phyloP scores from a whole-genome alignment of 2,329 filamentous ascomycete genomes.

The Sarocladium strictum region DNA sequence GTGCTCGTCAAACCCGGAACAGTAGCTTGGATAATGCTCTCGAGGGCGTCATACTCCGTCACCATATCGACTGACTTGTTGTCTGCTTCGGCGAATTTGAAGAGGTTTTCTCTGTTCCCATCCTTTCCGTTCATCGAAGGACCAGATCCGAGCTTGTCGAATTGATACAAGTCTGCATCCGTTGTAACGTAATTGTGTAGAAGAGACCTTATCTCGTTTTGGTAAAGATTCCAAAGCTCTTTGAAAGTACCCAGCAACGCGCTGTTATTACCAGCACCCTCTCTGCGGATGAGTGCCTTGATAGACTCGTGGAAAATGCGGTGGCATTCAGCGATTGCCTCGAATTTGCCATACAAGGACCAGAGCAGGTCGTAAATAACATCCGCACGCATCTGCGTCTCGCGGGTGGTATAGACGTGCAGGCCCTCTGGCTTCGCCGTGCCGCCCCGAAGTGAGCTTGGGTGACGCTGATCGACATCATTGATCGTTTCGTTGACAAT shows the following conservation, averaged over 20 bases:
- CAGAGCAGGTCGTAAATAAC: slow-evolving; percentile 88
- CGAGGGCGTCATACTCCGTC: slow-evolving; percentile 81
- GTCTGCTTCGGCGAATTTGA: slow-evolving; percentile 82
- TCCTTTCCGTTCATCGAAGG: slow-evolving; percentile 37
- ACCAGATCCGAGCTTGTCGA: slow-evolving; percentile 44
- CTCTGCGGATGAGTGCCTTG: slow-evolving; percentile 75
- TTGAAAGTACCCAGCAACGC: slow-evolving; percentile 83
- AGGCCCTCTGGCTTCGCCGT: slow-evolving; percentile 48
- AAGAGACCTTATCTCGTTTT: slow-evolving; percentile 92
- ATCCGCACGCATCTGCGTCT: slow-evolving; percentile 72
- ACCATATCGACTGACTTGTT: slow-evolving; percentile 72
- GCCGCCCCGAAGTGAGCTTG: slow-evolving; percentile 64
- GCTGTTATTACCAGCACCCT: slow-evolving; percentile 59
- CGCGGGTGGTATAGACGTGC: slow-evolving; percentile 59
- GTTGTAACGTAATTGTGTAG: slow-evolving; percentile 95
- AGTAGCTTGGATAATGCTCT: slow-evolving; percentile 82
- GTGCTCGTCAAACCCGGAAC: slow-evolving; percentile 86
- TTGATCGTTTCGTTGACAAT: slow-evolving; percentile 93
- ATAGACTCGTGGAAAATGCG: slow-evolving; percentile 90
- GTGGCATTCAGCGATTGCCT: slow-evolving; percentile 93
- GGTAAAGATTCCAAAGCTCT: slow-evolving; percentile 95
- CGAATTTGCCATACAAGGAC: slow-evolving; percentile 93
- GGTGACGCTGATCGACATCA: slow-evolving; percentile 88
- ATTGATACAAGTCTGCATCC: slow-evolving; percentile 69
- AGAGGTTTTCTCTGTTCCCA: slow-evolving; percentile 59